These are phyloP conservation scores for Hygrophoropsis aurantiaca DNA, from an alignment of 768 basidiomycete species.

Conservation along the genomic window DNA sequence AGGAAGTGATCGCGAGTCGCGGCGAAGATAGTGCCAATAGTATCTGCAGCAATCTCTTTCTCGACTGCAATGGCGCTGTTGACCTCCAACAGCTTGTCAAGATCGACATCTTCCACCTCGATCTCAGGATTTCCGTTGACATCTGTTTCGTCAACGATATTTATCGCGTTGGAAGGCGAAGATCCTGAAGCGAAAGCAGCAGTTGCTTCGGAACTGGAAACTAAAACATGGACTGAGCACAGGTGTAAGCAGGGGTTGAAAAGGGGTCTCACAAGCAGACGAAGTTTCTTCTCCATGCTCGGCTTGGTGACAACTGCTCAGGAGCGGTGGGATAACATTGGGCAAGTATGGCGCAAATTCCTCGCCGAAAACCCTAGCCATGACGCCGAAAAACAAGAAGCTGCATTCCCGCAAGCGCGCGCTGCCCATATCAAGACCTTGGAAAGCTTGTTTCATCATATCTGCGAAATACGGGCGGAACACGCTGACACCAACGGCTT, in stretches of 20 bases:
- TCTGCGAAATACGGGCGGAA: slow-evolving; percentile 97
- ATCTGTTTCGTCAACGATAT: slow-evolving; percentile 55
- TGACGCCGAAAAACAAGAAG: slow-evolving; percentile 97
- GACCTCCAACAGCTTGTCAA: slow-evolving; percentile 87
- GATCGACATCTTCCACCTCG: slow-evolving; percentile 76
- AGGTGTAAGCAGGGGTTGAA: no score
- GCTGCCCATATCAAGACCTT: slow-evolving; percentile 83
- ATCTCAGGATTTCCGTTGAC: slow-evolving; percentile 55
- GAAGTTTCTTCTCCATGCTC: slow-evolving; percentile 69
- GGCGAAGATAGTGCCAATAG: slow-evolving; percentile 87
- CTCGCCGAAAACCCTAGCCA: slow-evolving; percentile 95
- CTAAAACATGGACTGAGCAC: slow-evolving; percentile 24
- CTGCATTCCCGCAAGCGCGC: slow-evolving; percentile 90
- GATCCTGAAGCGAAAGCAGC: slow-evolving; percentile 72
- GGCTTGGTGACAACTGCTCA: slow-evolving; percentile 77
- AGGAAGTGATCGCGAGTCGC: slow-evolving; percentile 83
- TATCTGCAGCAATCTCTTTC: slow-evolving; percentile 98
- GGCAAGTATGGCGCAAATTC: slow-evolving; percentile 90
- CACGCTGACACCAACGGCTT: slow-evolving; percentile 90
- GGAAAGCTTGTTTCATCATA: slow-evolving; percentile 94
- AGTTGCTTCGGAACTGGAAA: slow-evolving; percentile 53
- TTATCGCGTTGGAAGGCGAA: slow-evolving; percentile 69
- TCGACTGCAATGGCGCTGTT: slow-evolving; percentile 97
- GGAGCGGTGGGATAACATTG: slow-evolving; percentile 81
- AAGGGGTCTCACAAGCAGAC: slow-evolving; percentile 40